Conservation (phyloP, 108 stramenopile species). For the Craspedostauros australis region DNA sequence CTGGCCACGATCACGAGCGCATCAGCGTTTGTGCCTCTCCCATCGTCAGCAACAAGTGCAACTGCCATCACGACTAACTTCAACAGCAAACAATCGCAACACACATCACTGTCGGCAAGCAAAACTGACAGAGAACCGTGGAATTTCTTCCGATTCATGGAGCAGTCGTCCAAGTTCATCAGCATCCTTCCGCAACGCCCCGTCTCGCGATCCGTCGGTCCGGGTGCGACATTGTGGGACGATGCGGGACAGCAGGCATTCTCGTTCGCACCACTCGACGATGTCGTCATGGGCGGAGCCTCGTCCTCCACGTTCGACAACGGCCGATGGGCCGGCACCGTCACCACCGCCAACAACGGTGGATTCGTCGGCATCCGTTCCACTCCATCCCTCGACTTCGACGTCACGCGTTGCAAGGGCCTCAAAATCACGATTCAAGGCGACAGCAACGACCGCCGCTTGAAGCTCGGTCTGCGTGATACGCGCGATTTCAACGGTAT, state of each 20-base stretch:
- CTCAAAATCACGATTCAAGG: constrained; percentile 30
- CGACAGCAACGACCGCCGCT: constrained; percentile 26
- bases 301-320: constrained; percentile 57
- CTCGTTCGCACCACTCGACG: constrained; percentile 61
- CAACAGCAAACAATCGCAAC: too few relatives aligned
- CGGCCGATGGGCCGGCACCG: constrained; percentile 68
- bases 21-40: too few relatives aligned
- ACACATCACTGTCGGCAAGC: background rate
- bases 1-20: too few relatives aligned
- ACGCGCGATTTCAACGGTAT: constrained; percentile 78
- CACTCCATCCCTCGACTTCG: constrained; percentile 46
- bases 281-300: constrained; percentile 84
- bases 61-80: too few relatives aligned
- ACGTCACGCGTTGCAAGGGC: constrained; percentile 59
- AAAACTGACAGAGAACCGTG: constrained; percentile 26
- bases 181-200: constrained; percentile 19
- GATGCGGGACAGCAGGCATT: constrained; percentile 36
- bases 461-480: constrained; percentile 71
- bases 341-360: constrained; percentile 79
- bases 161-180: constrained; percentile 71
- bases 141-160: constrained; percentile 63
- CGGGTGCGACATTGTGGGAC: constrained; percentile 53
- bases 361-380: constrained; percentile 80
- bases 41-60: too few relatives aligned
- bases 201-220: constrained; percentile 1